phyloP scores from a whole-genome alignment of 1,284 basidiomycete genomes.

The Naganishia albida region DNA sequence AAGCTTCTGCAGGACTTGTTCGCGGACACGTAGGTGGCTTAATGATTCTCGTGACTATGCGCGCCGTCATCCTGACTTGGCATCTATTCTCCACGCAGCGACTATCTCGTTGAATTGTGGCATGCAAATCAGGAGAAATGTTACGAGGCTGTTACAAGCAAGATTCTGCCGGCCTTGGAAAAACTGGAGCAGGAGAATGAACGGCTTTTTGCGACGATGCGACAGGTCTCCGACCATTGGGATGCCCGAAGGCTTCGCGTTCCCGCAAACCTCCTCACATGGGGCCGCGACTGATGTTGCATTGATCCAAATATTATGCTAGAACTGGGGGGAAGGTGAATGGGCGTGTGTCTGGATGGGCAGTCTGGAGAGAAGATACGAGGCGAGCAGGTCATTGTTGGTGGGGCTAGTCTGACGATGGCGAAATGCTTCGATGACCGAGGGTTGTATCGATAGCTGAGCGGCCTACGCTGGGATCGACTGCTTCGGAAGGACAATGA shows the following conservation, averaged over 20 bases:
- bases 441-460: no score
- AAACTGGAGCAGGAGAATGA: constrained; percentile 11
- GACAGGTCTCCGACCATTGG: constrained; percentile 4
- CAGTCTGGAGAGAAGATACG: no score
- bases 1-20: constrained; percentile 1
- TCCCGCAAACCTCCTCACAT: constrained; percentile 16
- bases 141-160: not conserved
- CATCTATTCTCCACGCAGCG: not conserved
- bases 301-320: not conserved
- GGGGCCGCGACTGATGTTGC: not conserved
- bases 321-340: no score
- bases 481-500: no score
- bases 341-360: no score
- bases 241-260: constrained; percentile 9
- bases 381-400: no score
- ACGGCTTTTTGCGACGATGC: not conserved
- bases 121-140: constrained; percentile 6
- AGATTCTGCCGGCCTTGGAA: constrained; percentile 14
- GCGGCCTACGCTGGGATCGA: no score
- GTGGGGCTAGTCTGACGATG: no score
- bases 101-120: constrained; percentile 3
- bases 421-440: no score
- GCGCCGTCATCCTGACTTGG: not conserved
- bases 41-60: not conserved
- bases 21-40: constrained; percentile 6